These are phyloP conservation scores for Dothideomycetidae sp. DNA, from an alignment of 2,329 filamentous ascomycete species.

Conservation along the genomic window DNA sequence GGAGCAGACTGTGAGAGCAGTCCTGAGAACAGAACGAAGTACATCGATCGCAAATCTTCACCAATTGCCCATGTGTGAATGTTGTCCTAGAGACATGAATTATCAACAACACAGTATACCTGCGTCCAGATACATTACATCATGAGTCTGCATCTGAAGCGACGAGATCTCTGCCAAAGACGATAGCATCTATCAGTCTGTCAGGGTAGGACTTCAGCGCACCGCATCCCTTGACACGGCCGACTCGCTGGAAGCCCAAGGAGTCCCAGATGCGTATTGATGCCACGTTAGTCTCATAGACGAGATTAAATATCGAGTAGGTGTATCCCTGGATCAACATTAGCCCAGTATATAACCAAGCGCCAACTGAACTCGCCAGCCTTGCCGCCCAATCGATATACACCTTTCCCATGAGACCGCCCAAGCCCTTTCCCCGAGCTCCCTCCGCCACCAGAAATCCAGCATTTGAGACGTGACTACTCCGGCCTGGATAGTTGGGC, in stretches of 20 bases:
- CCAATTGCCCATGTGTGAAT: too few relatives aligned
- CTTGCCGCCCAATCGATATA: conserved; percentile 41
- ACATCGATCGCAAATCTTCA: too few relatives aligned
- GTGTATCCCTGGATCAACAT: conserved; percentile 50
- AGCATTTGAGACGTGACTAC: conserved; percentile 74
- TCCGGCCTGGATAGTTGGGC: conserved; percentile 82
- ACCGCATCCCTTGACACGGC: conserved; percentile 49
- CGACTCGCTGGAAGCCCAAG: conserved; percentile 83
- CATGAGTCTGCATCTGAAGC: too few relatives aligned
- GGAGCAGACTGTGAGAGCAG: too few relatives aligned
- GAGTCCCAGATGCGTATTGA: conserved; percentile 87
- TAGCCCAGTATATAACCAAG: background rate
- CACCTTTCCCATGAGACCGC: conserved; percentile 37
- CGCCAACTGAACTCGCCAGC: conserved; percentile 23
- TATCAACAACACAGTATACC: too few relatives aligned
- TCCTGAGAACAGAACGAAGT: too few relatives aligned
- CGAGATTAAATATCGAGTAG: conserved; percentile 87
- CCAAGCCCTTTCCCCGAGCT: conserved; percentile 35
- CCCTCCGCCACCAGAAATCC: conserved; percentile 36
- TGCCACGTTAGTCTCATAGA: conserved; percentile 85
- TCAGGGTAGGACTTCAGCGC: conserved; percentile 34
- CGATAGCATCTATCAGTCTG: conserved; percentile 36
- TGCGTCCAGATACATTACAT: too few relatives aligned
- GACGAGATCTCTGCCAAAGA: conserved; percentile 49
- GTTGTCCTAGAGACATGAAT: too few relatives aligned